Evolutionary conservation across 495 filamentous ascomycete species (phyloP).

Genomic region (Darksidea phi): DNA sequence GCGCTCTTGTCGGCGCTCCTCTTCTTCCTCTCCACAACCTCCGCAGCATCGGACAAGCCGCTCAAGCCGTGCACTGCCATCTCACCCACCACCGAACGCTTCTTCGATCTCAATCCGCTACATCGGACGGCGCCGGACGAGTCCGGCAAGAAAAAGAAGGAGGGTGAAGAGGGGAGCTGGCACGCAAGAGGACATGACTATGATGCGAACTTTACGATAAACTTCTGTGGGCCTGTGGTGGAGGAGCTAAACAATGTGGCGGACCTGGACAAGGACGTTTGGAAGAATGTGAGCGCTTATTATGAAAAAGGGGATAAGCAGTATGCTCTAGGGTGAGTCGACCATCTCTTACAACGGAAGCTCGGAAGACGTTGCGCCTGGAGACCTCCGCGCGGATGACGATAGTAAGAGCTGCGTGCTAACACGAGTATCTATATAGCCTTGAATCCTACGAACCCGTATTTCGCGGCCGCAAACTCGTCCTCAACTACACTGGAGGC

Average conservation of each 20-base stretch:
- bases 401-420: too few species aligned
- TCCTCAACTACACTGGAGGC: slow-evolving; percentile 87
- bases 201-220: slow-evolving; percentile 86
- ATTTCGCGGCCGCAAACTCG: slow-evolving; percentile 84
- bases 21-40: slow-evolving; percentile 40
- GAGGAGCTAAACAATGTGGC: slow-evolving; percentile 67
- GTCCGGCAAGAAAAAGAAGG: slow-evolving; percentile 54
- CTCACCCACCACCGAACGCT: slow-evolving; percentile 69
- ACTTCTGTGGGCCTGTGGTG: slow-evolving; percentile 86
- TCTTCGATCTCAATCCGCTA: slow-evolving; percentile 85
- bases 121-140: slow-evolving; percentile 58
- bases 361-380: background rate
- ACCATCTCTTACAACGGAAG: background rate
- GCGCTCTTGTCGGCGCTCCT: slow-evolving; percentile 32
- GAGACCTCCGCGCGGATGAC: too few species aligned
- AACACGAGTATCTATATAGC: slow-evolving; percentile 44
- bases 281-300: slow-evolving; percentile 87
- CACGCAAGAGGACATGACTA: slow-evolving; percentile 81
- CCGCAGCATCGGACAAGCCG: slow-evolving; percentile 39
- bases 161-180: slow-evolving; percentile 73
- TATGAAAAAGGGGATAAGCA: slow-evolving; percentile 70
- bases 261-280: slow-evolving; percentile 57
- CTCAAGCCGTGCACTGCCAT: slow-evolving; percentile 74
- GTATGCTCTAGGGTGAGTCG: slow-evolving; percentile 78
- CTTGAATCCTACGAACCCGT: slow-evolving; percentile 65